Evolutionary conservation across 768 basidiomycete species (phyloP), one percentile per base, ranked within the genome.

Genomic region (Hygrocybe punicea): DNA sequence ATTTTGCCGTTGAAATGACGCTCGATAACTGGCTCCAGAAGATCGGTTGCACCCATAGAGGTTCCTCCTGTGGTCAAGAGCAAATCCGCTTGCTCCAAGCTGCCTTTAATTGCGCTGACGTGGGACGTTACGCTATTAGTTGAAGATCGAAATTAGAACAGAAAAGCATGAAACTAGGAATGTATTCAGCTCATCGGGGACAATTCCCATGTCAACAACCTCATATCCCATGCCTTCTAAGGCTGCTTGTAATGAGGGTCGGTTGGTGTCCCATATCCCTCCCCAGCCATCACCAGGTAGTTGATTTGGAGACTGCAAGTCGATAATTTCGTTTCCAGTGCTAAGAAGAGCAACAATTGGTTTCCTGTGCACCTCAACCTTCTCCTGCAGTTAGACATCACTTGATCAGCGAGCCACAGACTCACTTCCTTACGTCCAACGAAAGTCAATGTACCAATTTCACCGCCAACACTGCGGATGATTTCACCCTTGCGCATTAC

Each of bases 11-110:
- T 68, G 55, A 94, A 80, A 42, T 87, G 79, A 14, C 85, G 82
- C 70, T 96, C 93, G 55, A 96, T 87, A 56, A 93, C 82, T 1
- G 93, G 93, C 69, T 95, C 94, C 39, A 96, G 71, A 19, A 95
- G 78, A 69, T 95, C 93, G 1, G 84, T 85, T 2, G 92, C 81
- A 0, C 93, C 93, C 93, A 95, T 95, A 2, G 90, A 92, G 4
- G 93, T 93, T 4, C 93, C 93, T 10, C 93, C 93, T 1, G 93
- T 96, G 1, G 90, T 89, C 10, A 95, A 72, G 13, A 96, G 67
- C 7, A 96, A 69, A 65, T 95, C 93, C 0, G 90, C 87, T 17
- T 68, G 64, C 36, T 79, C 74, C 6, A 89, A 74, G 0, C 86
- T 91, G 29, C 69, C 70, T 58, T 69, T 64, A 48, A 96, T 78